Conservation (phyloP, 257 asterid species). For the Lavandula angustifolia region DNA sequence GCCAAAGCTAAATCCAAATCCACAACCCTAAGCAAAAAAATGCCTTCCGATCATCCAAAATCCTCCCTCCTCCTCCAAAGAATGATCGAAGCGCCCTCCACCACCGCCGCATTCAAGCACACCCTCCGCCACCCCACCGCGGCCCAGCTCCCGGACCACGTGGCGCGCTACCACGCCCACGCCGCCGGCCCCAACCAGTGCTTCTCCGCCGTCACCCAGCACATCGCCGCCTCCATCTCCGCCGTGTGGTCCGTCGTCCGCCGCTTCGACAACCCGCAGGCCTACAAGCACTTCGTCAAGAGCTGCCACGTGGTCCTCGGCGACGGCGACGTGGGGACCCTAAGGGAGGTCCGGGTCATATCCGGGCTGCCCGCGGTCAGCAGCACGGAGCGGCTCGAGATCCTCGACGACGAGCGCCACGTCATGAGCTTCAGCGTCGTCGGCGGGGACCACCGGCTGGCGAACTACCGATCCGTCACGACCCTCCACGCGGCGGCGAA, state of each 20-base stretch:
- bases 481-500: constrained; percentile 49
- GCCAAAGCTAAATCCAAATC: not conserved
- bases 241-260: constrained; percentile 42
- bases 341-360: too few relatives aligned
- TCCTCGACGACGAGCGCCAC: too few relatives aligned
- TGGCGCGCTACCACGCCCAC: constrained; percentile 56
- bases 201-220: constrained; percentile 71
- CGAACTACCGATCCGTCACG: constrained; percentile 45
- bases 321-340: too few relatives aligned
- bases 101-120: constrained; percentile 37
- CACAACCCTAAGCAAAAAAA: constrained; percentile 22
- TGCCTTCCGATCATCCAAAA: constrained; percentile 51
- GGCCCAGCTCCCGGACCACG: constrained; percentile 59
- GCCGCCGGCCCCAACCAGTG: constrained; percentile 64
- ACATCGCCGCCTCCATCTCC: constrained; percentile 63
- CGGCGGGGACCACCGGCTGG: too few relatives aligned
- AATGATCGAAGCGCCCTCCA: constrained; percentile 43
- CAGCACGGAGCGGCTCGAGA: too few relatives aligned
- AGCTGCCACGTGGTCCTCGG: constrained; percentile 56
- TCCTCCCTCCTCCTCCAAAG: constrained; percentile 62
- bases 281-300: constrained; percentile 9
- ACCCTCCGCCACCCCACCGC: constrained; percentile 30
- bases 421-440: too few relatives aligned
- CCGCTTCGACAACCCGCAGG: too few relatives aligned
- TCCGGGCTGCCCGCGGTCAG: too few relatives aligned